A percentile compares a stretch with the other conserved stretches of the same genome.
Conservation (phyloP, 129 eudicot species). For the Flaveria brownii region DNA sequence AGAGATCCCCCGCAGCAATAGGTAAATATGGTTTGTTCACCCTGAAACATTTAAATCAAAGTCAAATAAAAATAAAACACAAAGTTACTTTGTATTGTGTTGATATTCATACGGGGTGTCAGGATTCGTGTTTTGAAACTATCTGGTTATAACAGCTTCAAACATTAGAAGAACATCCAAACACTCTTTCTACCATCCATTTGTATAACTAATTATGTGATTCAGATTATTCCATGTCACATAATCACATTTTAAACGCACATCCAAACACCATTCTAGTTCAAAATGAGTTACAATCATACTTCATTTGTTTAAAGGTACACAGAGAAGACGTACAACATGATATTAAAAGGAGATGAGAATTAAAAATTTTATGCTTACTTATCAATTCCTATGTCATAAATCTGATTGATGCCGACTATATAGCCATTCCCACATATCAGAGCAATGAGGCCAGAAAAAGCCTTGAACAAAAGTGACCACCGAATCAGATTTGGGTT, state of each 20-base stretch:
- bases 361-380: slow-evolving; percentile 37
- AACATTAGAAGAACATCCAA: too few species aligned
- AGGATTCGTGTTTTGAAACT: not conserved
- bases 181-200: too few species aligned
- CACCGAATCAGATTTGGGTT: slow-evolving; percentile 86
- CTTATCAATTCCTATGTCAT: slow-evolving; percentile 98
- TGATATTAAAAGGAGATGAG: not conserved
- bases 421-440: slow-evolving; percentile 98
- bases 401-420: slow-evolving; percentile 96
- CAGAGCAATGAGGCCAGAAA: slow-evolving; percentile 87
- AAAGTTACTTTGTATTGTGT: not conserved
- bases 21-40: slow-evolving; percentile 97
- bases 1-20: slow-evolving; percentile 98
- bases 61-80: not conserved
- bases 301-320: not conserved
- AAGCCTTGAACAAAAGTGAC: slow-evolving; percentile 80
- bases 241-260: not conserved
- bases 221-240: not conserved
- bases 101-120: not conserved
- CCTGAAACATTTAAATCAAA: slow-evolving; percentile 44
- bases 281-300: not conserved
- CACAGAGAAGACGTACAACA: not conserved
- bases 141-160: too few species aligned
- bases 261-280: slow-evolving; percentile 13
- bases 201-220: not conserved